A percentile compares a stretch with the other conserved stretches of the same genome.
These are phyloP conservation scores for Dalbergia cultrata DNA, from an alignment of 306 rosid genomes.

Conservation along the genomic window DNA sequence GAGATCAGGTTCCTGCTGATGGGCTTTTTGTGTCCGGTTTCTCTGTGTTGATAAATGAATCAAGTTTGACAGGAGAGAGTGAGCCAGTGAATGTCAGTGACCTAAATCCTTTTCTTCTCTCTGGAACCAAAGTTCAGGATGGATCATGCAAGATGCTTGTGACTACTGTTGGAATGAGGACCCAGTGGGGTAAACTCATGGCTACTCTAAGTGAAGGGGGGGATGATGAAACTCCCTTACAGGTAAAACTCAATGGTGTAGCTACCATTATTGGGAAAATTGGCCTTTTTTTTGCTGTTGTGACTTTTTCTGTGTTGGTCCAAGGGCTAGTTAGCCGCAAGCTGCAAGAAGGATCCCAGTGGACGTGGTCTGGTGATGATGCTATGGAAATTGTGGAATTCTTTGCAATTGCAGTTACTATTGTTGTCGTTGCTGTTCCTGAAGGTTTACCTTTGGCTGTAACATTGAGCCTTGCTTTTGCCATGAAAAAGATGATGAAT, in stretches of 20 bases:
- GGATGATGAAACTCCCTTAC: conserved; percentile 98
- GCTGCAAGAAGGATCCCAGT: conserved; percentile 82
- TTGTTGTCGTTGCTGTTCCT: conserved; percentile 98
- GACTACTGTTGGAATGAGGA: conserved; percentile 98
- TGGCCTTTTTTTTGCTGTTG: conserved; percentile 92
- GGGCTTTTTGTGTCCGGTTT: conserved; percentile 89
- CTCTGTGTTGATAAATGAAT: conserved; percentile 88
- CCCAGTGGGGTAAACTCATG: conserved; percentile 98
- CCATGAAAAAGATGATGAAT: conserved; percentile 99
- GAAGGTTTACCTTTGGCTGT: conserved; percentile 99
- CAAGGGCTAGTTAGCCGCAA: conserved; percentile 90
- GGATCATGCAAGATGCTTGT: conserved; percentile 98
- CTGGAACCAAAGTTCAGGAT: conserved; percentile 99
- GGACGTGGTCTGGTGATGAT: conserved; percentile 87
- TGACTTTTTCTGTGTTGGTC: conserved; percentile 90
- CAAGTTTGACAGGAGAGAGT: conserved; percentile 98
- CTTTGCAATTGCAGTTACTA: conserved; percentile 95
- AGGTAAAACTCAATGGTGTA: conserved; percentile 98
- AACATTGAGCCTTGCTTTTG: conserved; percentile 97
- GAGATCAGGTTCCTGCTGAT: conserved; percentile 99
- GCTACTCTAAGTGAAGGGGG: conserved; percentile 99
- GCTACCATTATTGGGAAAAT: conserved; percentile 98
- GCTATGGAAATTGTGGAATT: conserved; percentile 86
- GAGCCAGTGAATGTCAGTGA: conserved; percentile 80
- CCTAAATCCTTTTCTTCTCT: conserved; percentile 83